Percentiles rank a stretch among this genome's conserved stretches.
These are phyloP conservation scores for Elsinoe batatas DNA, from an alignment of 2,329 filamentous ascomycete genomes.

Conservation along the genomic window DNA sequence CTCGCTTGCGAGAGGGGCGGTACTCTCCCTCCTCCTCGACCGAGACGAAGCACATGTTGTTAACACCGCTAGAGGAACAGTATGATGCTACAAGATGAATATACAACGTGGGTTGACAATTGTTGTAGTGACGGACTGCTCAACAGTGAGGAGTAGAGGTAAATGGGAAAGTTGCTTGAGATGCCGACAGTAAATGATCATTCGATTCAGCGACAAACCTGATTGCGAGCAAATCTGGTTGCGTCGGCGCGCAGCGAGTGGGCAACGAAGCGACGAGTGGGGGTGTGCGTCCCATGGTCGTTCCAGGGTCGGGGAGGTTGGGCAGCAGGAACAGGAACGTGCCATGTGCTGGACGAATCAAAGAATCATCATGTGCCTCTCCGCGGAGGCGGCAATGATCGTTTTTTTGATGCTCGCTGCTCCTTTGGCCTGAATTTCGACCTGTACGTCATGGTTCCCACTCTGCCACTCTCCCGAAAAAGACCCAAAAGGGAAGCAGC, in stretches of 20 bases:
- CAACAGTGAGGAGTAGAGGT: not conserved
- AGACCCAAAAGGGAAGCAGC: not conserved
- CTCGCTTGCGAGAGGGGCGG: constrained; percentile 21
- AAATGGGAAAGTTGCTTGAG: not conserved
- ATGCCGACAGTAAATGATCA: not conserved
- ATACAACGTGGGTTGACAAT: constrained; percentile 3
- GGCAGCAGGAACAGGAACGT: constrained; percentile 3
- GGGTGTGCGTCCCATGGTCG: not conserved
- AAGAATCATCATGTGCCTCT: not conserved
- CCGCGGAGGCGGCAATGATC: not conserved
- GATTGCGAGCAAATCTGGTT: not conserved
- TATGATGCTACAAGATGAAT: not conserved
- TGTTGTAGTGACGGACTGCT: not conserved
- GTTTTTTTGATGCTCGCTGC: constrained; percentile 2
- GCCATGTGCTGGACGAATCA: constrained; percentile 1
- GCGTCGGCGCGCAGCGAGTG: not conserved
- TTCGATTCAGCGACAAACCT: constrained; percentile 10
- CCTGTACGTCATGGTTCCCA: constrained; percentile 9
- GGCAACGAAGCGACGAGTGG: not conserved
- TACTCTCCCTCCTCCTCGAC: constrained; percentile 37
- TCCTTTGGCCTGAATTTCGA: constrained; percentile 5
- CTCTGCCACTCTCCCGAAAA: not conserved
- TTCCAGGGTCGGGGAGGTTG: not conserved
- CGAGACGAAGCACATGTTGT: constrained; percentile 38
- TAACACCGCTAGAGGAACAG: not conserved